These are phyloP conservation scores for Sistotremastrum suecicum DNA, from an alignment of 768 basidiomycete genomes.

Conservation along the genomic window DNA sequence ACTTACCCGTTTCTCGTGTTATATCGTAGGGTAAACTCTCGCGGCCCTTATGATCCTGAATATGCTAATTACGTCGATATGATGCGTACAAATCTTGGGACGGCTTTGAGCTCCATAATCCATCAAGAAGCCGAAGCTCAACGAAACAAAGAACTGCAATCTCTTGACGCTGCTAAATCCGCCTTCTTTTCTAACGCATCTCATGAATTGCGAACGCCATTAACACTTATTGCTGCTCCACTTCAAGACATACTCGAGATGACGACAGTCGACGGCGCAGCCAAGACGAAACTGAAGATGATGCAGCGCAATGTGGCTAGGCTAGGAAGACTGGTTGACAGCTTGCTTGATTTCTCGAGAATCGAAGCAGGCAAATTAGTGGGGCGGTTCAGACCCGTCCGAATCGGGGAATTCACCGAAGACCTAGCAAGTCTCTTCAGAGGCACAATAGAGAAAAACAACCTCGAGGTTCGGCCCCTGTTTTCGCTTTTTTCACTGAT, in stretches of 20 bases:
- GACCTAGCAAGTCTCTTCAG: constrained; percentile 22
- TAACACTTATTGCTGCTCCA: constrained; percentile 15
- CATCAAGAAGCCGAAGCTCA: constrained; percentile 12
- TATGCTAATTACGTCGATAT: constrained; percentile 12
- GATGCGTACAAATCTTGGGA: constrained; percentile 7
- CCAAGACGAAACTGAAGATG: constrained; percentile 9
- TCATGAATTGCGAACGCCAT: constrained; percentile 16
- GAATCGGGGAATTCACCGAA: constrained; percentile 16
- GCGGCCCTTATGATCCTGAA: constrained; percentile 13
- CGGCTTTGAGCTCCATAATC: constrained; percentile 10
- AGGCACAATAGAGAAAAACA: constrained; percentile 14
- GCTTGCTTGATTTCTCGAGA: constrained; percentile 25
- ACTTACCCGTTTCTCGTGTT: constrained; percentile 4
- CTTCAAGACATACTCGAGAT: constrained; percentile 9
- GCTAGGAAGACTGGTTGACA: constrained; percentile 20
- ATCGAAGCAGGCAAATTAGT: constrained; percentile 18
- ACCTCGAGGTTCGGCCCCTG: constrained; percentile 6
- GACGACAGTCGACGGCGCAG: constrained; percentile 5
- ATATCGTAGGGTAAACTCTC: constrained; percentile 16
- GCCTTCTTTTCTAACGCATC: constrained; percentile 15
- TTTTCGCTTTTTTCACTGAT: neutral
- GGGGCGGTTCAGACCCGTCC: constrained; percentile 17
- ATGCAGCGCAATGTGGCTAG: constrained; percentile 18
- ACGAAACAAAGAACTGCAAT: constrained; percentile 10
- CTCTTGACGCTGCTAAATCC: constrained; percentile 15